Conservation (phyloP, 2,329 filamentous ascomycete species). For the Didymella glomerata region DNA sequence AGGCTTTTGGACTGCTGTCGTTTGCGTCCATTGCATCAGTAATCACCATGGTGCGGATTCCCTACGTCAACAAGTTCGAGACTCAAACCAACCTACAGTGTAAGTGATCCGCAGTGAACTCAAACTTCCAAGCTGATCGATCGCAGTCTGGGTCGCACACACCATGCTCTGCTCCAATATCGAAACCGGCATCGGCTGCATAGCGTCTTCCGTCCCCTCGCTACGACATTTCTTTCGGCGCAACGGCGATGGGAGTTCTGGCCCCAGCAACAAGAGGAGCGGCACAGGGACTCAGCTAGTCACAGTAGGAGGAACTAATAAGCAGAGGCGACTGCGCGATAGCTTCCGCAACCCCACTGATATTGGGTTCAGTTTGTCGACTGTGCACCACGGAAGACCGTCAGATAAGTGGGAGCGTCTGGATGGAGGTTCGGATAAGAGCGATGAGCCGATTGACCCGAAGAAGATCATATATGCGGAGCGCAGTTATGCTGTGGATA, state of each 20-base stretch:
- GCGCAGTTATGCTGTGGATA: constrained; percentile 26
- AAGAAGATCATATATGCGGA: constrained; percentile 25
- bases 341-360: constrained; percentile 25
- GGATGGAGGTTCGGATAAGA: constrained; percentile 30
- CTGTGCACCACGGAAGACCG: constrained; percentile 23
- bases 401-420: constrained; percentile 32
- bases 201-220: constrained; percentile 32
- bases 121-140: background rate
- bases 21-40: constrained; percentile 30
- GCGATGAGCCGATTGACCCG: constrained; percentile 21
- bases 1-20: constrained; percentile 33
- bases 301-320: constrained; percentile 19
- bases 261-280: constrained; percentile 22
- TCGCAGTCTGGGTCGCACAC: constrained; percentile 33
- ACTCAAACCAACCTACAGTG: constrained; percentile 27
- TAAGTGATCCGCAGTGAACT: constrained; percentile 4
- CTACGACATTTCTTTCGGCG: constrained; percentile 29
- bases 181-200: constrained; percentile 36
- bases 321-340: constrained; percentile 14
- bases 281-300: constrained; percentile 15
- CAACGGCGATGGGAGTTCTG: constrained; percentile 23
- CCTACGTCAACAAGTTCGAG: constrained; percentile 36
- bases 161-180: constrained; percentile 37
- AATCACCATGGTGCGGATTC: constrained; percentile 28
- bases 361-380: constrained; percentile 25